Percentiles rank a stretch among this genome's conserved stretches.
Evolutionary conservation across 352 stramenopile species (phyloP).

Genomic region (Heterotrichella gracilis): DNA sequence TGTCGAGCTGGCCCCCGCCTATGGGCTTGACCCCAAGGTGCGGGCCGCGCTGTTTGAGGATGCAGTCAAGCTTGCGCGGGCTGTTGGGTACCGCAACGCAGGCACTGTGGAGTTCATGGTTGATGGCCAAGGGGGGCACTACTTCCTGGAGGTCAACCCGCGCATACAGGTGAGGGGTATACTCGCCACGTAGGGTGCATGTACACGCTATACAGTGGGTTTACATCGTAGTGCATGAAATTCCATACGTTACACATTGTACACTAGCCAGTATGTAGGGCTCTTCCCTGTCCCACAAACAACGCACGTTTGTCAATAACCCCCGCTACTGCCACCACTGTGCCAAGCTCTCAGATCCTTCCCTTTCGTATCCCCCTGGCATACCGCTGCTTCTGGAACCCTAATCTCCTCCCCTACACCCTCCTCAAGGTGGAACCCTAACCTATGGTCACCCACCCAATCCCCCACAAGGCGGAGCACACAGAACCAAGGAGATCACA

Average conservation of each 20-base stretch:
- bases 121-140: conserved; percentile 75
- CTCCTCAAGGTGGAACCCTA: too few relatives aligned
- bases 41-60: conserved; percentile 46
- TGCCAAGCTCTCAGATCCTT: too few relatives aligned
- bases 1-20: conserved; percentile 62
- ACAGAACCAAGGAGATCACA: too few relatives aligned
- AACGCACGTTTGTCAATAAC: conserved; percentile 67
- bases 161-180: conserved; percentile 73
- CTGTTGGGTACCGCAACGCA: conserved; percentile 56
- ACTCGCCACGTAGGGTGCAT: conserved; percentile 29
- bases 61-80: conserved; percentile 48
- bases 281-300: conserved; percentile 66
- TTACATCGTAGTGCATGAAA: conserved; percentile 49
- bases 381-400: too few relatives aligned
- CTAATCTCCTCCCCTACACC: too few relatives aligned
- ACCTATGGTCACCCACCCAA: too few relatives aligned
- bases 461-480: too few relatives aligned
- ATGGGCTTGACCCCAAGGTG: conserved; percentile 48
- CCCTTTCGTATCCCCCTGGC: too few relatives aligned
- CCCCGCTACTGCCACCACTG: conserved; percentile 73
- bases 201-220: conserved; percentile 31
- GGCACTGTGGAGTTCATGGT: conserved; percentile 81
- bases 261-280: conserved; percentile 69
- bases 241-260: conserved; percentile 79
- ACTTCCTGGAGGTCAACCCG: conserved; percentile 92